phyloP scores from a whole-genome alignment of 306 rosid genomes.

The Cucumis cinereus region DNA sequence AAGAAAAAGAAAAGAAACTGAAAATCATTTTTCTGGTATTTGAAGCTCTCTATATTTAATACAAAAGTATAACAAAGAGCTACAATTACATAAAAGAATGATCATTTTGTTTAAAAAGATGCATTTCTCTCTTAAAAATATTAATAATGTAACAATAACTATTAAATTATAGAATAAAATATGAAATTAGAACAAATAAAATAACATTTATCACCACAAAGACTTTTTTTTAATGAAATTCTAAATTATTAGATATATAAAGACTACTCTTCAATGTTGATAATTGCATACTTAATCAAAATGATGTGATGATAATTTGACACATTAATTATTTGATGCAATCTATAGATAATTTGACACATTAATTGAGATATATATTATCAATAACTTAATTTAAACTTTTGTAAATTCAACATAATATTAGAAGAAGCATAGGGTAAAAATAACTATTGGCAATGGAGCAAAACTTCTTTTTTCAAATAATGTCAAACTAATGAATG shows the following conservation, averaged over 20 bases:
- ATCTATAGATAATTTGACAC: neutral
- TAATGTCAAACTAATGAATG: neutral
- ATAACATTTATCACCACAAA: neutral
- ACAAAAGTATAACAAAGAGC: neutral
- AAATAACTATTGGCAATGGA: too few relatives aligned
- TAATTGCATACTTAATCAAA: neutral
- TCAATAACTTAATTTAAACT: neutral
- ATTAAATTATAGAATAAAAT: neutral
- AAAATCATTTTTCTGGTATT: neutral
- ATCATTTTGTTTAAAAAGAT: too few relatives aligned
- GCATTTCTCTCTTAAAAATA: too few relatives aligned
- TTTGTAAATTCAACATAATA: neutral
- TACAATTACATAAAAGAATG: too few relatives aligned
- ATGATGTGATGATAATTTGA: neutral
- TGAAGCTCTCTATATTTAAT: neutral
- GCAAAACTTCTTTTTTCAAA: too few relatives aligned
- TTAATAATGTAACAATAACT: too few relatives aligned
- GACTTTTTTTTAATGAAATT: neutral
- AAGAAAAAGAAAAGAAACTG: neutral
- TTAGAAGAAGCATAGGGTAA: too few relatives aligned
- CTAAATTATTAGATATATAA: neutral
- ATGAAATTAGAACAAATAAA: neutral
- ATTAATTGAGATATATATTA: neutral
- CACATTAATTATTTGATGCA: neutral
- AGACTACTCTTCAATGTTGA: neutral